Evolutionary conservation across 306 rosid species (phyloP), one percentile per base, ranked within the genome.

Genomic region (Prunus padus): DNA sequence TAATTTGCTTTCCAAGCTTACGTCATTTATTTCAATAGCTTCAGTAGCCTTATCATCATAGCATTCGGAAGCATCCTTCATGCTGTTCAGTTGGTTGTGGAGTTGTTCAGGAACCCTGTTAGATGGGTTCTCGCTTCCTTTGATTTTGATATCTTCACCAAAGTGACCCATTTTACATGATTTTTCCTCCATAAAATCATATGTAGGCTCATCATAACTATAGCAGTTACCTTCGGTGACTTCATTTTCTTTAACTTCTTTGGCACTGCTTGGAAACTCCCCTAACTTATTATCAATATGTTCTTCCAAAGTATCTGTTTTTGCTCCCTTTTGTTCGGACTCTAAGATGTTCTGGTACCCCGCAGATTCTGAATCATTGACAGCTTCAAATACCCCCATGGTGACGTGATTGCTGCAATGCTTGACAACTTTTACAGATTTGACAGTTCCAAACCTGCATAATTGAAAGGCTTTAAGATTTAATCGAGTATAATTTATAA

Each of bases 391-490:
- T 63, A 71, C 80, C 76, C 78, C 84, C 33, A 47, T 66, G 44
- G 85, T 74, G 72, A 68, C 70, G 46, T 71, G 45, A 74, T 52
- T 73, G 74, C 72, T 46, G 74, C 70, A 51, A 74, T 80, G 85
- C 91, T 82, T 88, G 82, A 85, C 92, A 42, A 85, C 78, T 54
- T 92, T 86, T 52, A 90, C 47, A 76, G 97, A 92, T 85, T 86
- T 95, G 67, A 95, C 84, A 71, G 85, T 77, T 69, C 98, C 99
- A 79, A 90, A 95, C 89, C 98, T 90, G 84, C 86, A 86, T 23
- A 66, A 87, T 28, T 15, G 65, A 46, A 64, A 16, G 10, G 77
- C 44, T 67, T 76, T 18, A 66, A 78, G 46, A 81, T 31, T 73
- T 74, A 54, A 60, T 61, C 40, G 15, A 75, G 28, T 6, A 37